A percentile compares a stretch with the other conserved stretches of the same genome.
phyloP scores from a whole-genome alignment of 805 yeast species.

The Tanozyma kutaoensis region DNA sequence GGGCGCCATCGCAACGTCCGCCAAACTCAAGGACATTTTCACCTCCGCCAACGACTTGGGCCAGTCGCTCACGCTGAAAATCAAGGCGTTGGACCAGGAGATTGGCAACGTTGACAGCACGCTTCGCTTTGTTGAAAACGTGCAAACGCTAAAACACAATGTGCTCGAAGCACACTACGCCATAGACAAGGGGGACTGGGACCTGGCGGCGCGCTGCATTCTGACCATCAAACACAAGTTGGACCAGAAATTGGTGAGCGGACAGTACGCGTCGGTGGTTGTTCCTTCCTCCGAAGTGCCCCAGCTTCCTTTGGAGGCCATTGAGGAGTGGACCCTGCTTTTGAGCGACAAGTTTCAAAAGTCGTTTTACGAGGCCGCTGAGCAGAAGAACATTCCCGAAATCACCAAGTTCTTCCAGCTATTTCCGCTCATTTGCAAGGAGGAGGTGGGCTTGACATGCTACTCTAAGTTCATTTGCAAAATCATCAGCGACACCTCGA shows the following conservation, averaged over 20 bases:
- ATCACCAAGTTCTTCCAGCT: slow-evolving; percentile 72
- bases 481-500: slow-evolving; percentile 68
- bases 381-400: slow-evolving; percentile 46
- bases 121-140: slow-evolving; percentile 48
- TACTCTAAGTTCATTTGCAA: slow-evolving; percentile 81
- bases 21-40: slow-evolving; percentile 39
- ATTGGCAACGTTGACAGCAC: slow-evolving; percentile 51
- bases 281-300: slow-evolving; percentile 85
- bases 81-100: slow-evolving; percentile 59
- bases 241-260: slow-evolving; percentile 39
- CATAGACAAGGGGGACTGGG: slow-evolving; percentile 58
- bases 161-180: slow-evolving; percentile 57
- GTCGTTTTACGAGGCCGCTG: slow-evolving; percentile 64
- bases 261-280: slow-evolving; percentile 63
- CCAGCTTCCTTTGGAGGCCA: slow-evolving; percentile 50
- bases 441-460: slow-evolving; percentile 57
- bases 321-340: slow-evolving; percentile 45
- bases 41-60: slow-evolving; percentile 55
- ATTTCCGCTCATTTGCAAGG: slow-evolving; percentile 75
- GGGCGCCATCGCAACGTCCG: slow-evolving; percentile 42
- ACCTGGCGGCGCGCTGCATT: slow-evolving; percentile 64
- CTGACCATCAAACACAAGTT: slow-evolving; percentile 24
- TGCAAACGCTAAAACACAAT: slow-evolving; percentile 51
- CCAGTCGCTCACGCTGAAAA: slow-evolving; percentile 50
- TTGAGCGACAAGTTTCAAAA: slow-evolving; percentile 42